phyloP scores from a whole-genome alignment of 768 basidiomycete species.

The Amanita polypyramis region DNA sequence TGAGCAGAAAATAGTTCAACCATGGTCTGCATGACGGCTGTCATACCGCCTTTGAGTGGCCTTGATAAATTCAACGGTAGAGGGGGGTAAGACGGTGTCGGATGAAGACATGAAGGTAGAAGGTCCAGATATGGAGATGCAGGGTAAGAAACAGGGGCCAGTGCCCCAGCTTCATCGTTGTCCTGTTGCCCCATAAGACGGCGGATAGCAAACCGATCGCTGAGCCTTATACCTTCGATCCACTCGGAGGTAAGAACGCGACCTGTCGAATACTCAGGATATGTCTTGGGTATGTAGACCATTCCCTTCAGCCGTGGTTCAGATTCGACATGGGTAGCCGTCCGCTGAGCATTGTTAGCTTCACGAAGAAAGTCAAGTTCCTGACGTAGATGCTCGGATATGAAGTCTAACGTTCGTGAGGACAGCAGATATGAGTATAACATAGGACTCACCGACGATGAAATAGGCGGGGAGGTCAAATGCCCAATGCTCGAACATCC shows the following conservation, averaged over 20 bases:
- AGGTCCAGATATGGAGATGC: conserved; percentile 7
- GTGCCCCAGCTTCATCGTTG: conserved; percentile 5
- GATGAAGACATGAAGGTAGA: conserved; percentile 6
- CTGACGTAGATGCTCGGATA: conserved; percentile 70
- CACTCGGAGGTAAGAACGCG: conserved; percentile 80
- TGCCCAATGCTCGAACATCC: conserved; percentile 66
- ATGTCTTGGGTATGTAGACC: conserved; percentile 74
- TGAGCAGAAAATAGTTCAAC: conserved; percentile 81
- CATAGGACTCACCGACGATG: conserved; percentile 45
- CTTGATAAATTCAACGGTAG: conserved; percentile 19
- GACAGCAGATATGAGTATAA: background rate
- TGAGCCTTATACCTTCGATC: conserved; percentile 69
- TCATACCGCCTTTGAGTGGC: conserved; percentile 49
- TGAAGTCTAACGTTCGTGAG: conserved; percentile 40
- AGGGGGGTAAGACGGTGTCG: conserved; percentile 10
- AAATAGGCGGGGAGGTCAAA: conserved; percentile 86
- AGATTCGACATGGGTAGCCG: conserved; percentile 52
- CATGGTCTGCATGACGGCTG: conserved; percentile 73
- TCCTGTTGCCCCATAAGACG: conserved; percentile 45
- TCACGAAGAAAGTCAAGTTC: conserved; percentile 81
- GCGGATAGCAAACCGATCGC: conserved; percentile 47
- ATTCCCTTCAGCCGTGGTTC: conserved; percentile 62
- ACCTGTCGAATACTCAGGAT: conserved; percentile 61
- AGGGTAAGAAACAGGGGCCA: conserved; percentile 5
- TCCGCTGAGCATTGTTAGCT: conserved; percentile 64